Conservation (phyloP, 305 asterid species). For the Plantago coronopus region DNA sequence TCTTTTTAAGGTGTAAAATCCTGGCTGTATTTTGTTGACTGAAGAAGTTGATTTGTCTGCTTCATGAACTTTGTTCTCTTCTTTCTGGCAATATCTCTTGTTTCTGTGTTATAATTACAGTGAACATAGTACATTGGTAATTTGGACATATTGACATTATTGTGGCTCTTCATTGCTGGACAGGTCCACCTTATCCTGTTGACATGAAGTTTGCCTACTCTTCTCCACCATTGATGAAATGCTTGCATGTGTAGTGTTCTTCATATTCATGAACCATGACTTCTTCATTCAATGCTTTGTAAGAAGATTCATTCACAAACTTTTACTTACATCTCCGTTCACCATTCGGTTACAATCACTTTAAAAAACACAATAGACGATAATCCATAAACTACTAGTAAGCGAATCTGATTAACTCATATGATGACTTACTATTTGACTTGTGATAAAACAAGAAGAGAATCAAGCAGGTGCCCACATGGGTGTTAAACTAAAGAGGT, state of each 20-base stretch:
- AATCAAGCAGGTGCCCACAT: conserved; percentile 3
- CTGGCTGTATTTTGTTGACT: conserved; percentile 36
- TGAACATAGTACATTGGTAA: conserved; percentile 12
- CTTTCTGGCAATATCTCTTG: conserved; percentile 1
- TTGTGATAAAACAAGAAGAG: conserved; percentile 3
- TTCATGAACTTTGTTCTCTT: conserved; percentile 7
- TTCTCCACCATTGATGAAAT: conserved; percentile 15
- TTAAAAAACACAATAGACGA: too few species aligned
- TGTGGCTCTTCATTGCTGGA: background rate
- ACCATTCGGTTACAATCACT: too few species aligned
- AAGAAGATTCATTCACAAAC: too few species aligned
- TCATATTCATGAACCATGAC: too few species aligned
- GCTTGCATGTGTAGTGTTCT: background rate
- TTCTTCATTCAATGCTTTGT: too few species aligned
- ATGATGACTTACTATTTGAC: background rate
- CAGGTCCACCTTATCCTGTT: conserved; percentile 23
- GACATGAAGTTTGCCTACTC: conserved; percentile 8
- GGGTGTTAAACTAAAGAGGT: too few species aligned
- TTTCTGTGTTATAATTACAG: conserved; percentile 1
- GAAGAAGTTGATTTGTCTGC: conserved; percentile 18
- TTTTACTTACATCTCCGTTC: too few species aligned
- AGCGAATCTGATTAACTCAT: too few species aligned
- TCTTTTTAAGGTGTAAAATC: conserved; percentile 1
- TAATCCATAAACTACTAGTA: too few species aligned
- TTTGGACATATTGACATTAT: conserved; percentile 8